Base-by-base conservation (phyloP, 768 basidiomycete species). In the Trametes elegans region DNA sequence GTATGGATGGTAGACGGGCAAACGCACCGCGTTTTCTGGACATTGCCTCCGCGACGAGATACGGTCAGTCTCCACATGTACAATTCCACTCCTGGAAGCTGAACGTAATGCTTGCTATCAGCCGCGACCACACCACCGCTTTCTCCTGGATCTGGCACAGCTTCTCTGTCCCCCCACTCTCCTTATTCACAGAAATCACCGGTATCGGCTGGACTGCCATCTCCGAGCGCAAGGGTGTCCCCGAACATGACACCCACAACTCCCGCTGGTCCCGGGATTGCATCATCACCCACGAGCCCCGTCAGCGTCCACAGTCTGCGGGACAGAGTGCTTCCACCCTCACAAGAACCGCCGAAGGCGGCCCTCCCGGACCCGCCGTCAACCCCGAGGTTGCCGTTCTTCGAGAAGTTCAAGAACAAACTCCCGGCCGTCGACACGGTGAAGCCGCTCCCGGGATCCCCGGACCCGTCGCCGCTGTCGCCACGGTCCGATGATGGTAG, bases 351-450 rank as follows among this genome's bases (percentile, higher is more conserved):
- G 7, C 64, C 64, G 16, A 64, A 64, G 44, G 42, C 34, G 28
- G 57, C 63, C 5, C 51, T 64, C 18, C 51, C 56, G 26, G 51
- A 49, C 23, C 36, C 50, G 16, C 64, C 64, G 7, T 57, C 64
- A 14, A 60, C 66, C 16, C 64, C 64, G 13, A 69, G 74, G 5
- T 69, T 85, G 57, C 79, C 81, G 8, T 80, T 87, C 66, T 79
- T 86, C 58, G 83, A 85, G 52, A 79, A 79, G 60, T 74, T 78
- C 63, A 79, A 77, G 67, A 55, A 68, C 64, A 57, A 66, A 44
- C 57, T 65, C 36, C 56, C 65, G 18, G 52, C 58, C 49, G 57
- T 62, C 31, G 61, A 64, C 39, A 56, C 57, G 13, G 32, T 44
- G 21, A 53, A 26, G 48, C 39, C 55, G 6, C 50, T 36, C 2